phyloP scores from a whole-genome alignment of 1,139 yeast species.

The Magnusiomyces suaveolens region DNA sequence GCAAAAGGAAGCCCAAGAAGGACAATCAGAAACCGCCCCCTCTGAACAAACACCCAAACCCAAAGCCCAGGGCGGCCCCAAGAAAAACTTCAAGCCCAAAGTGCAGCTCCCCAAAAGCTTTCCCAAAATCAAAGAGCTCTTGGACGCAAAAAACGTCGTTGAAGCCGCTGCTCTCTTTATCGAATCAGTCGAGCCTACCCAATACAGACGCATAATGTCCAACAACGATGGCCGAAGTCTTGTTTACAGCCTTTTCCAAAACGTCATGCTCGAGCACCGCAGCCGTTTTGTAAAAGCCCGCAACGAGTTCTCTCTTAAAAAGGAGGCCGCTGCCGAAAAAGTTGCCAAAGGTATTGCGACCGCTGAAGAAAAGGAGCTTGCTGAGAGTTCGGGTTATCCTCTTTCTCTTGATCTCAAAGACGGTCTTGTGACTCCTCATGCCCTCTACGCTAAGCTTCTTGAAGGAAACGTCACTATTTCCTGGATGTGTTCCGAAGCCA shows the following conservation, averaged over 20 bases:
- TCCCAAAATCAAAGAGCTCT: conserved; percentile 52
- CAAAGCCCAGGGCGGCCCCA: background rate
- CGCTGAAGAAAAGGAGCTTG: background rate
- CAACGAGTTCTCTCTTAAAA: background rate
- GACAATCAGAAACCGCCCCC: too few species aligned
- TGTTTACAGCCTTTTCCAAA: background rate
- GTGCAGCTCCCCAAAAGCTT: background rate
- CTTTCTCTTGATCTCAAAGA: background rate
- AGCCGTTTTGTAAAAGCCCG: background rate
- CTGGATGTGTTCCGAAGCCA: conserved; percentile 25
- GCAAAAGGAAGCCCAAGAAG: too few species aligned
- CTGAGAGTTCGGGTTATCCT: background rate
- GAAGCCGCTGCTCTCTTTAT: background rate
- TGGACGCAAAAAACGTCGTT: conserved; percentile 18
- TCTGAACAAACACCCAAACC: too few species aligned
- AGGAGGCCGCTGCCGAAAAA: background rate
- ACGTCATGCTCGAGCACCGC: background rate
- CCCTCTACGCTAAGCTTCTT: conserved; percentile 7
- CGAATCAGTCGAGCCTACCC: background rate
- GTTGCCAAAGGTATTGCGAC: background rate
- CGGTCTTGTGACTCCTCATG: background rate
- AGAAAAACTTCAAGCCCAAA: background rate
- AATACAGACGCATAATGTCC: background rate
- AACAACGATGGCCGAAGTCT: background rate
- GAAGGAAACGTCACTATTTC: conserved; percentile 20